A percentile compares a stretch with the other conserved stretches of the same genome.
Evolutionary conservation across 2,329 filamentous ascomycete genomes (phyloP).

Genomic region (Helotiales sp.): DNA sequence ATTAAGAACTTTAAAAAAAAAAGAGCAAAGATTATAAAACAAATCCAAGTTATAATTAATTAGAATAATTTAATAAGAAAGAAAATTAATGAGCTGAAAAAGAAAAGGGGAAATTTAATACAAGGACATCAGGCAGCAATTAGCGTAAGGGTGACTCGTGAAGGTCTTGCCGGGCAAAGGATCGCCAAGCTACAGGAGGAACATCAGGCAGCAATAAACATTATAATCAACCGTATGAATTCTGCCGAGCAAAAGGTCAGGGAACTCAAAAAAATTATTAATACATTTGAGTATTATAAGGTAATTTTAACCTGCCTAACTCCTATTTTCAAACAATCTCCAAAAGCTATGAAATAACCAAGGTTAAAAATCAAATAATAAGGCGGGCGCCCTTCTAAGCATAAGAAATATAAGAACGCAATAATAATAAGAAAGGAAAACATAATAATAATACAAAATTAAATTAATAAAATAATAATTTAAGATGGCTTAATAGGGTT

Average conservation of each 20-base stretch:
- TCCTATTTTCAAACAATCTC: no score
- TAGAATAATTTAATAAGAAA: not conserved
- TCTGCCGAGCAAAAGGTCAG: not conserved
- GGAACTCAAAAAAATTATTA: not conserved
- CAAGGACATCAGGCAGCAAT: constrained; percentile 3
- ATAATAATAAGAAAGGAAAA: no score
- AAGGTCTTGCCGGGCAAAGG: constrained; percentile 4
- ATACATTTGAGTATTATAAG: not conserved
- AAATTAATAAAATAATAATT: no score
- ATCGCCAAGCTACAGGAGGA: constrained; percentile 8
- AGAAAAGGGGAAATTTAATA: constrained; percentile 3
- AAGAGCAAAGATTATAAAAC: not conserved
- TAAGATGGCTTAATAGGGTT: no score
- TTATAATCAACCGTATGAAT: not conserved
- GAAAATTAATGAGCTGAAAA: constrained; percentile 10
- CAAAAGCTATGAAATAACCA: no score
- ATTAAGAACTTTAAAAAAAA: constrained; percentile 6
- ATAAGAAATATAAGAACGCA: no score
- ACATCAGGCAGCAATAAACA: not conserved
- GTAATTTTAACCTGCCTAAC: no score
- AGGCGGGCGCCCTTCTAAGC: no score
- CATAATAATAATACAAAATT: no score
- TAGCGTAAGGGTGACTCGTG: not conserved
- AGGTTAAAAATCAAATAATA: no score
- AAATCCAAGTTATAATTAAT: constrained; percentile 5